phyloP scores from a whole-genome alignment of 805 yeast species.

The Suhomyces vadensis region DNA sequence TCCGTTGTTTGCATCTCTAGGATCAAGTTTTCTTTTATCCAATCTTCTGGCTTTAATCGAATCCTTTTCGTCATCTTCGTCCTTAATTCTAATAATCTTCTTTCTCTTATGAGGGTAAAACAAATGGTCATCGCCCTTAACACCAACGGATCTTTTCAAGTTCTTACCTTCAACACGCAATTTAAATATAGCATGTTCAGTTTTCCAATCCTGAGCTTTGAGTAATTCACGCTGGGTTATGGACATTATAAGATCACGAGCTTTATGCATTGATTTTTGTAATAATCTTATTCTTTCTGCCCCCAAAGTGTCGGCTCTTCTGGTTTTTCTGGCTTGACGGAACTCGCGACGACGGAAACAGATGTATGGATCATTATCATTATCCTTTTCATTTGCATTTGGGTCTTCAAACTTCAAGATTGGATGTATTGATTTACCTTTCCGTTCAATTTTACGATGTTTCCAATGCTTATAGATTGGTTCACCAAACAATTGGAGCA shows the following conservation, averaged over 20 bases:
- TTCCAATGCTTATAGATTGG: constrained; percentile 82
- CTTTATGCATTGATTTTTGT: constrained; percentile 74
- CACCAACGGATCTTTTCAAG: constrained; percentile 70
- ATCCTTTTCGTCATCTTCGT: constrained; percentile 38
- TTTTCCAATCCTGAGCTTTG: constrained; percentile 58
- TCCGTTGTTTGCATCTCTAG: constrained; percentile 16
- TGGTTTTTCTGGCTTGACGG: constrained; percentile 92
- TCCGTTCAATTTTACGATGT: constrained; percentile 62
- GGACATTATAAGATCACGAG: constrained; percentile 64
- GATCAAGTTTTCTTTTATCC: constrained; percentile 23
- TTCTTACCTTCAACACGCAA: constrained; percentile 69
- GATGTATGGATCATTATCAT: constrained; percentile 88
- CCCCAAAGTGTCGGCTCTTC: constrained; percentile 90
- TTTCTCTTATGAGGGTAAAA: constrained; percentile 76
- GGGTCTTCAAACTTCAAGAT: constrained; percentile 81
- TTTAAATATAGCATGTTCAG: constrained; percentile 69
- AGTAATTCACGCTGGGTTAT: constrained; percentile 75
- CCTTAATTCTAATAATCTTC: constrained; percentile 39
- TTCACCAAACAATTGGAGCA: constrained; percentile 62
- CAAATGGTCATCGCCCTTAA: constrained; percentile 84
- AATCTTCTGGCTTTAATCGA: constrained; percentile 21
- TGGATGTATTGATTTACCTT: constrained; percentile 75
- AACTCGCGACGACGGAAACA: constrained; percentile 95
- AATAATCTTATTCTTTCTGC: constrained; percentile 77
- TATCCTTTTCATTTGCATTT: constrained; percentile 70